Evolutionary conservation across 23 red algal species (phyloP).

Genomic region (Gracilaria domingensis): DNA sequence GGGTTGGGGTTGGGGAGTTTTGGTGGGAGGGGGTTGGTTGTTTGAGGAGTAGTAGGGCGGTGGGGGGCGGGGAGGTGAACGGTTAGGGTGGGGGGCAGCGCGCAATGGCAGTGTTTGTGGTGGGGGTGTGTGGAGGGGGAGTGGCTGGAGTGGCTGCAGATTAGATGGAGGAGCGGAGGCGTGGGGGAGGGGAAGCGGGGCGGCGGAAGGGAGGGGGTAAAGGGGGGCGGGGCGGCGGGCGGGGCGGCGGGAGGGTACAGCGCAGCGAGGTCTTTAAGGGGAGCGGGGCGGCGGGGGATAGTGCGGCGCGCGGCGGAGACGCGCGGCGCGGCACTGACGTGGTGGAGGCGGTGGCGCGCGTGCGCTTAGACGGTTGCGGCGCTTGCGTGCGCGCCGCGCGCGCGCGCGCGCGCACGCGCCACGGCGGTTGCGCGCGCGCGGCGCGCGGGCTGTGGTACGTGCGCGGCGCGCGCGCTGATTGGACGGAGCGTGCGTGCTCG

Average conservation of each 20-base stretch:
- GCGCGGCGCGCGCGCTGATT: neutral
- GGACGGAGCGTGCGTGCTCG: neutral
- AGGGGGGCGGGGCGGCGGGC: too few species aligned
- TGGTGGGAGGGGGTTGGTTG: neutral
- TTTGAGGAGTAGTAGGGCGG: neutral
- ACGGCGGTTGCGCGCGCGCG: neutral
- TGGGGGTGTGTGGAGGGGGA: too few species aligned
- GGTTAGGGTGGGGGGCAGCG: neutral
- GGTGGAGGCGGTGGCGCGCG: too few species aligned
- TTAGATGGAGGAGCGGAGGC: too few species aligned
- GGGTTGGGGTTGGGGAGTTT: neutral
- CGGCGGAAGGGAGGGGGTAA: too few species aligned
- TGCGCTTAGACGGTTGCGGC: neutral
- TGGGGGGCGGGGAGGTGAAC: neutral
- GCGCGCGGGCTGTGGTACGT: slow-evolving; percentile 12
- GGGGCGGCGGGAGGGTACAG: too few species aligned
- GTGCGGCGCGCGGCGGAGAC: neutral
- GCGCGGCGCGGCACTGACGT: neutral
- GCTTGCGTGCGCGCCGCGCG: neutral
- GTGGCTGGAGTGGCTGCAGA: too few species aligned
- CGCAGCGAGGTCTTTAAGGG: too few species aligned
- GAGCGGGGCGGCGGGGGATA: neutral
- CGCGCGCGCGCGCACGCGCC: neutral
- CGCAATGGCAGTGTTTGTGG: too few species aligned
- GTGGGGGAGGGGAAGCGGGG: too few species aligned